These are phyloP conservation scores for Posidonia oceanica DNA, from an alignment of 116 monocot genomes.

Conservation along the genomic window DNA sequence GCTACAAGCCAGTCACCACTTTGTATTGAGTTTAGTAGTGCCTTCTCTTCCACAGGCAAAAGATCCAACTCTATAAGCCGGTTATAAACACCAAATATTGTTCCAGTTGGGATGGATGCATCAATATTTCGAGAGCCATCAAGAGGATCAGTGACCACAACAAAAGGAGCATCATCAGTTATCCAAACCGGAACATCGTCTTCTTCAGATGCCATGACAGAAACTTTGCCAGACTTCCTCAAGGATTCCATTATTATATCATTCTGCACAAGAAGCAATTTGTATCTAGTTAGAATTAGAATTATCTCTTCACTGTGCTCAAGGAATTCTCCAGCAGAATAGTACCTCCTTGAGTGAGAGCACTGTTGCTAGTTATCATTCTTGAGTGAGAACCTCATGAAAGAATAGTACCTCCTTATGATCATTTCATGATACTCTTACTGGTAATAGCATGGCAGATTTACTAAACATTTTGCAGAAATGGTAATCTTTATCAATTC, in stretches of 20 bases:
- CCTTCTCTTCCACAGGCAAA: slow-evolving; percentile 70
- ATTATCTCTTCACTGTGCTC: background rate
- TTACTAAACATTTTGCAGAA: too few species aligned
- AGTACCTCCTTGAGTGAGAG: too few species aligned
- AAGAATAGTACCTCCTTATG: too few species aligned
- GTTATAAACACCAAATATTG: slow-evolving; percentile 87
- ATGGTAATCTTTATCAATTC: too few species aligned
- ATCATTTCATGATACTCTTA: too few species aligned
- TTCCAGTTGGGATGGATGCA: slow-evolving; percentile 94
- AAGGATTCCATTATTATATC: slow-evolving; percentile 77
- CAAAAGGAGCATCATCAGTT: slow-evolving; percentile 51
- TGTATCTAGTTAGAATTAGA: background rate
- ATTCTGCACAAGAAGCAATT: slow-evolving; percentile 37
- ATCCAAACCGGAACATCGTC: slow-evolving; percentile 74
- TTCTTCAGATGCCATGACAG: slow-evolving; percentile 94
- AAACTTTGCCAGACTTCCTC: slow-evolving; percentile 60
- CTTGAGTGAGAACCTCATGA: too few species aligned
- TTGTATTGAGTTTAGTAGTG: slow-evolving; percentile 78
- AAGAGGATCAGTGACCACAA: slow-evolving; percentile 83
- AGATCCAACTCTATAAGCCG: slow-evolving; percentile 72
- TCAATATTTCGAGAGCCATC: slow-evolving; percentile 98
- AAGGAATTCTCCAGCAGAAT: too few species aligned
- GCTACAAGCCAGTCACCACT: slow-evolving; percentile 69
- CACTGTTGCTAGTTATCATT: too few species aligned
- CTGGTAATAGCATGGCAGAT: too few species aligned